A percentile compares a stretch with the other conserved stretches of the same genome.
phyloP scores from a whole-genome alignment of 208 protist species.

The Strigomonas galati region DNA sequence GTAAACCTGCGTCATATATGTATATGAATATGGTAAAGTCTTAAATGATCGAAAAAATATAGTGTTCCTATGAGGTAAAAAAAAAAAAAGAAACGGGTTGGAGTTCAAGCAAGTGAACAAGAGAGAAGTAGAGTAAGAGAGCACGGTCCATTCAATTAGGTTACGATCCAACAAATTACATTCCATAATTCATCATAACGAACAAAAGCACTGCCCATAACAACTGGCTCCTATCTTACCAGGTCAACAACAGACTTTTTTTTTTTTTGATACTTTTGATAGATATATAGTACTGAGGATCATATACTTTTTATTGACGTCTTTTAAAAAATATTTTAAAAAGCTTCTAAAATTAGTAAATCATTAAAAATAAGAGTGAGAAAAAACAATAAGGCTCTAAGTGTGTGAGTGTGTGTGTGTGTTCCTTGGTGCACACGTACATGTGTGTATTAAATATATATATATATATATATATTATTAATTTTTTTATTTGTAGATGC shows the following conservation, averaged over 20 bases:
- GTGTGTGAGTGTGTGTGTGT: no score
- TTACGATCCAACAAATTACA: no score
- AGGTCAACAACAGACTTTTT: background rate
- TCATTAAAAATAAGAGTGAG: no score
- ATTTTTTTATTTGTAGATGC: background rate
- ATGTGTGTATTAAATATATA: slow-evolving; percentile 11
- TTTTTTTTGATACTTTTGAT: background rate
- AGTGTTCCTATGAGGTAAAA: background rate
- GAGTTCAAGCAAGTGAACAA: no score
- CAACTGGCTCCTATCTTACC: no score
- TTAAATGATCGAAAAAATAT: slow-evolving; percentile 1
- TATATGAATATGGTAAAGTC: background rate
- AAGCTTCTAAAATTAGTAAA: background rate
- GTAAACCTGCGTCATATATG: slow-evolving; percentile 31
- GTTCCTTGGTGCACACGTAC: no score
- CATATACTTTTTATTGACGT: background rate
- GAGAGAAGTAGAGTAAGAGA: no score
- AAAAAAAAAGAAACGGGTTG: background rate
- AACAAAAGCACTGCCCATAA: no score
- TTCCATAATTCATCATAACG: no score
- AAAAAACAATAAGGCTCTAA: no score
- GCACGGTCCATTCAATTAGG: no score
- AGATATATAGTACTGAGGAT: background rate
- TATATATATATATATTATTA: slow-evolving; percentile 6
- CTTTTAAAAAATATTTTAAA: background rate